Base-by-base conservation (phyloP, 495 filamentous ascomycete genomes). In the Penicillium canariense region DNA sequence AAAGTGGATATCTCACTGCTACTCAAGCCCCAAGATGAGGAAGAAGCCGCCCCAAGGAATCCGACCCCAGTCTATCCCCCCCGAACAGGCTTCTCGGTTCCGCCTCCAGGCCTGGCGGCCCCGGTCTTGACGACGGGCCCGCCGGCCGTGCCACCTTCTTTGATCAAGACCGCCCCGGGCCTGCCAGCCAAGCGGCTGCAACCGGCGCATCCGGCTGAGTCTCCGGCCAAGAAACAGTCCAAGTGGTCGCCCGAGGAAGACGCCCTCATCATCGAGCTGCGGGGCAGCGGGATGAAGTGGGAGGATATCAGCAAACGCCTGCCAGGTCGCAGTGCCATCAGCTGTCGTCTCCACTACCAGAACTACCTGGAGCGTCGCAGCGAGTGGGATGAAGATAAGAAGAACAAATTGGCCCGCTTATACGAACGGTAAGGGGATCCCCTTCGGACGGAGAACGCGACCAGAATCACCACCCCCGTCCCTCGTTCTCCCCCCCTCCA, bases 401-500 rank as follows among this genome's bases (percentile, higher is more conserved):
- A 97, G 76, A 94, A 97, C 74, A 96, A 92, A 72, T 81, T 98
- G 15, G 93, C 94, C 30, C 83, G 90, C 56, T 77, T 97, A 44
- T 98, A 98, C 70, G 92, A 96, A 69, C 88, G 95, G 94, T 97
- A 85, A 65, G 82, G n/a, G n/a, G n/a, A n/a, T n/a, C n/a, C n/a
- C n/a, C n/a, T n/a, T n/a, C n/a, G n/a, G n/a, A n/a, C n/a, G n/a
- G n/a, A n/a, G n/a, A n/a, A n/a, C n/a, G n/a, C n/a, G n/a, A n/a
- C n/a, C n/a, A n/a, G n/a, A n/a, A n/a, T n/a, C n/a, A n/a, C n/a
- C n/a, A n/a, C n/a, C n/a, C n/a, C n/a, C n/a, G n/a, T n/a, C n/a
- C n/a, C n/a, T n/a, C n/a, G n/a, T n/a, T n/a, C n/a, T n/a, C n/a
- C n/a, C n/a, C n/a, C n/a, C n/a, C n/a, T n/a, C n/a, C n/a, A n/a